Conservation (phyloP, 306 rosid species). For the Psophocarpus tetragonolobus region DNA sequence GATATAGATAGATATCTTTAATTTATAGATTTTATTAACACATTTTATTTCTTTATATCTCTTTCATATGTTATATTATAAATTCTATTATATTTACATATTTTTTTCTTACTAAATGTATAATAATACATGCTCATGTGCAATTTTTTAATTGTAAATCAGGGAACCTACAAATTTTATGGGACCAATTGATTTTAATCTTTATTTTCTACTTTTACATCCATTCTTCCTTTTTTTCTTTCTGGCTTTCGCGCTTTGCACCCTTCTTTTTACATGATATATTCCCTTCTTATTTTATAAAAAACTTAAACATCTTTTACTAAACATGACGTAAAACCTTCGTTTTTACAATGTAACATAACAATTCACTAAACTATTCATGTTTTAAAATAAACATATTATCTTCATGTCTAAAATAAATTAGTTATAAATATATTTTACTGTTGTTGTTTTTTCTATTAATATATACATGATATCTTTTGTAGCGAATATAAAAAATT, state of each 20-base stretch:
- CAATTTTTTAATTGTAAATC: too few relatives aligned
- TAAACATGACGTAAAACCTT: neutral
- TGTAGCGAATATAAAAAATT: conserved; percentile 85
- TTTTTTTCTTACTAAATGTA: too few relatives aligned
- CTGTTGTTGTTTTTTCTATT: too few relatives aligned
- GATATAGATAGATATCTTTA: too few relatives aligned
- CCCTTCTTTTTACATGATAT: neutral
- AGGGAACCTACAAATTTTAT: neutral
- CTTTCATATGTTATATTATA: too few relatives aligned
- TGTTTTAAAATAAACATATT: neutral
- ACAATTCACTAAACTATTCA: neutral
- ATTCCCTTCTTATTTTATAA: neutral
- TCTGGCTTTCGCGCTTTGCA: neutral
- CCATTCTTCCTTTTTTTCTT: neutral
- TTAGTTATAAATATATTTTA: neutral
- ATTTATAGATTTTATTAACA: too few relatives aligned
- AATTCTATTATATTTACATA: too few relatives aligned
- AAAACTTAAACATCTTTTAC: neutral
- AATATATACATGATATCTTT: too few relatives aligned
- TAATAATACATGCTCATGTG: too few relatives aligned
- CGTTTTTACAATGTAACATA: neutral
- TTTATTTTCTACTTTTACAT: neutral
- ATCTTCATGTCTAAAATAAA: conserved; percentile 17
- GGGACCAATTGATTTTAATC: neutral
- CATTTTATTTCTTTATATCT: too few relatives aligned